A percentile compares a stretch with the other conserved stretches of the same genome.
Conservation (phyloP, 2,329 filamentous ascomycete species). For the Polytolypa hystricis region DNA sequence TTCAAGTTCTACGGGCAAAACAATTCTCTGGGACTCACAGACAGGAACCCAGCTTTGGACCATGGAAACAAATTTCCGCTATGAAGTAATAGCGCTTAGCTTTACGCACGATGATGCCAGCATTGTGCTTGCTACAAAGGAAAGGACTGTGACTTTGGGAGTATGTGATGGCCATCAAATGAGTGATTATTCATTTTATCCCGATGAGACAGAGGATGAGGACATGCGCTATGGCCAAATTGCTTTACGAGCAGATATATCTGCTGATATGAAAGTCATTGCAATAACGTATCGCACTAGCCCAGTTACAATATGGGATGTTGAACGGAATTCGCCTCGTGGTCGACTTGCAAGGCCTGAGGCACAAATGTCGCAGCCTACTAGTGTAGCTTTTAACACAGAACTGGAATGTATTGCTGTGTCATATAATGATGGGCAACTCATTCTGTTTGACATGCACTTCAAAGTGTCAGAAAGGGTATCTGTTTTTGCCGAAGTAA, state of each 20-base stretch:
- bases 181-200: background rate
- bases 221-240: background rate
- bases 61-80: background rate
- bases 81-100: background rate
- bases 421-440: constrained; percentile 19
- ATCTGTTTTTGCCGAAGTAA: constrained; percentile 10
- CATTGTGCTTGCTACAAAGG: background rate
- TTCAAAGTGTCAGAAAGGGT: constrained; percentile 6
- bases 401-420: constrained; percentile 16
- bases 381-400: constrained; percentile 14
- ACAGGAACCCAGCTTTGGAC: background rate
- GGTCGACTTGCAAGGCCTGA: constrained; percentile 17
- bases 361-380: background rate
- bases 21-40: constrained; percentile 1
- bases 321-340: constrained; percentile 13
- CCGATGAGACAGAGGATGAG: background rate
- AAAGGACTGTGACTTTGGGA: background rate
- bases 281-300: background rate
- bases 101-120: constrained; percentile 2
- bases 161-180: background rate
- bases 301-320: constrained; percentile 4
- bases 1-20: constrained; percentile 1
- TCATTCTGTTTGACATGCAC: constrained; percentile 17
- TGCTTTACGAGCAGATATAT: background rate
- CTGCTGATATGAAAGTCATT: background rate